A percentile compares a stretch with the other conserved stretches of the same genome.
Conservation (phyloP, 1,139 yeast genomes). For the Yamadazyma jaroonii region DNA sequence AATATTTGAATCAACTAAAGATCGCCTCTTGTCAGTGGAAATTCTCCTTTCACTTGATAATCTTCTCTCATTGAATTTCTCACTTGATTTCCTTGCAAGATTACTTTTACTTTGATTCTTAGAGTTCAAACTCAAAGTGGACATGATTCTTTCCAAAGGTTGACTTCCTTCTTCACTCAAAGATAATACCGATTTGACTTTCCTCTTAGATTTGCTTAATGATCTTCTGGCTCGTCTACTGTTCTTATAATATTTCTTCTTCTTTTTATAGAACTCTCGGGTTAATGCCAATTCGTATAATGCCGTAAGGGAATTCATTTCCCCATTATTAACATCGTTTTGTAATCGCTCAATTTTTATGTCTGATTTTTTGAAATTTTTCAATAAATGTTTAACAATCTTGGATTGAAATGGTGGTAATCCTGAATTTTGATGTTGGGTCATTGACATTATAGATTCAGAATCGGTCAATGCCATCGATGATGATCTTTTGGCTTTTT, state of each 20-base stretch:
- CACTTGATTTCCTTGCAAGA: conserved; percentile 12
- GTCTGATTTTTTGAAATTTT: conserved; percentile 61
- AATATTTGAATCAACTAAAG: conserved; percentile 4
- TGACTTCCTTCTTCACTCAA: conserved; percentile 24
- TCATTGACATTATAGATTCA: conserved; percentile 39
- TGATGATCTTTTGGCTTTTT: conserved; percentile 11
- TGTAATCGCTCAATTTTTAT: conserved; percentile 65
- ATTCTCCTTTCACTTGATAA: conserved; percentile 2
- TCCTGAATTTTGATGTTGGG: conserved; percentile 38
- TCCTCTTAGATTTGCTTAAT: conserved; percentile 46
- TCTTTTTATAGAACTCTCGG: conserved; percentile 47
- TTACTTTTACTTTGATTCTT: conserved; percentile 19
- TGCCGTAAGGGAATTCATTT: conserved; percentile 81
- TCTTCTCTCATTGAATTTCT: conserved; percentile 7
- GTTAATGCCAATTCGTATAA: conserved; percentile 76
- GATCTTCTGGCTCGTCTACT: conserved; percentile 44
- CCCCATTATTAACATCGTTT: conserved; percentile 55
- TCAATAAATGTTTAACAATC: conserved; percentile 63
- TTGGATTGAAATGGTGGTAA: conserved; percentile 53
- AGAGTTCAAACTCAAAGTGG: conserved; percentile 36
- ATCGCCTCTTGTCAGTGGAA: neutral
- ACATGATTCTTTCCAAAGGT: conserved; percentile 41
- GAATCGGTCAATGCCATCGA: conserved; percentile 21
- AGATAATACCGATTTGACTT: conserved; percentile 46
- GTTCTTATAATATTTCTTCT: conserved; percentile 28